Base-by-base conservation (phyloP, 805 yeast genomes). In the Candida loeiensis region DNA sequence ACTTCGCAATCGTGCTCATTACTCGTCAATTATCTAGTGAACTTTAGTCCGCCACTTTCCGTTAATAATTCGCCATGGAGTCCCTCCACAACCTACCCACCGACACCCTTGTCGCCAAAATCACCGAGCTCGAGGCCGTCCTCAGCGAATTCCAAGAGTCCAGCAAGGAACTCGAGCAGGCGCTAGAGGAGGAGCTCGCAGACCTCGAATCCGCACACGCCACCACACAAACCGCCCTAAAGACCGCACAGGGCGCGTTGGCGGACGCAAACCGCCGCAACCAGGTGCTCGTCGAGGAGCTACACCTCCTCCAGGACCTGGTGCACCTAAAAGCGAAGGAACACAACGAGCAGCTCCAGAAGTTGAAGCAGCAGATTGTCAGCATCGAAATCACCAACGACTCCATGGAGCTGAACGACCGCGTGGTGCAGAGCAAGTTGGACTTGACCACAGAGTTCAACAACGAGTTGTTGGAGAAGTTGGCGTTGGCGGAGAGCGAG, bases 361-460 rank as follows among this genome's bases (percentile, higher is more conserved):
- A 39, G 2, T 51, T 67, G 22, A 62, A 56, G 39, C 60, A 56
- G 33, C 51, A 58, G 30, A 47, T 70, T 21, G 69, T 69, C 4
- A 55, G 62, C n/a, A 54, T 64, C 17, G 76, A 71, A 44, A 69
- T 70, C n/a, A 51, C 54, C 17, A 69, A 70, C 45, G 76, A 71
- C 39, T 58, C 54, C 36, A 61, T 66, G 63, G 66, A 63, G 40
- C 55, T 63, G 18, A 57, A 61, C 20, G 71, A 68, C 41, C 51
- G 76, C 7, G 49, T 69, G 3, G 41, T 64, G 1, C 52, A 48
- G n/a, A 56, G 48, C 45, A 65, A 66, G 39, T 50, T 68, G 14
- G 61, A 54, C 33, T 44, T 58, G 6, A 51, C 68, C 8, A 63
- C 56, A 27, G 71, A 65, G 35, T 58, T 65, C 46, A 69, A 66